Evolutionary conservation across 345 rosid genomes (phyloP).

Genomic region (Populus davidiana): DNA sequence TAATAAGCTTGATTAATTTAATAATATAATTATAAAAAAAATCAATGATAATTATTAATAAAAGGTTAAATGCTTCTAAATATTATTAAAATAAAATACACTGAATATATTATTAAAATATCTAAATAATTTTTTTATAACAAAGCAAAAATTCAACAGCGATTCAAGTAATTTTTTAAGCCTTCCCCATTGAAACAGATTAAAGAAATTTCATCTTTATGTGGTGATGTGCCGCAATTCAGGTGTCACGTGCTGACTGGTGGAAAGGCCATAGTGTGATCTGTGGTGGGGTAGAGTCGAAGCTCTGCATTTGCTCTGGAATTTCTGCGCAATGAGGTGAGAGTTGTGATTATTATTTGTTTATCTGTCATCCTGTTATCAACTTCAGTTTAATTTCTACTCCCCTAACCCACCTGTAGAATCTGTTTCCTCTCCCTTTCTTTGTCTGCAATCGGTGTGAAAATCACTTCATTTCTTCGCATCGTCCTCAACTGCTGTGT

Average conservation of each 20-base stretch:
- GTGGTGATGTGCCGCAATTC: slow-evolving; percentile 11
- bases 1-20: no score
- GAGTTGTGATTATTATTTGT: neutral
- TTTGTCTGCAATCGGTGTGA: neutral
- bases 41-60: no score
- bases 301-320: slow-evolving; percentile 68
- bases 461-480: neutral
- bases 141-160: no score
- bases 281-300: slow-evolving; percentile 89
- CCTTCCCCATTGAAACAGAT: neutral
- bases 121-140: no score
- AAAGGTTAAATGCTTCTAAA: rapidly evolving
- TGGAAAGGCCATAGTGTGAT: slow-evolving; percentile 78
- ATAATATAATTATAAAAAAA: no score
- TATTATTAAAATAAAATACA: no score
- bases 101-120: no score
- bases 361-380: neutral
- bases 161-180: neutral
- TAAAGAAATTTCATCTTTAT: neutral
- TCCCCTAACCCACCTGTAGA: neutral
- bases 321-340: slow-evolving; percentile 53
- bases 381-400: neutral
- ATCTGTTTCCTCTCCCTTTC: neutral
- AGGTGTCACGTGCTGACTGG: slow-evolving; percentile 97
- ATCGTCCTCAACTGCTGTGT: neutral